Evolutionary conservation across 2,329 filamentous ascomycete species (phyloP), one percentile per base, ranked within the genome.

Genomic region (Hawksworthiomyces lignivorus): DNA sequence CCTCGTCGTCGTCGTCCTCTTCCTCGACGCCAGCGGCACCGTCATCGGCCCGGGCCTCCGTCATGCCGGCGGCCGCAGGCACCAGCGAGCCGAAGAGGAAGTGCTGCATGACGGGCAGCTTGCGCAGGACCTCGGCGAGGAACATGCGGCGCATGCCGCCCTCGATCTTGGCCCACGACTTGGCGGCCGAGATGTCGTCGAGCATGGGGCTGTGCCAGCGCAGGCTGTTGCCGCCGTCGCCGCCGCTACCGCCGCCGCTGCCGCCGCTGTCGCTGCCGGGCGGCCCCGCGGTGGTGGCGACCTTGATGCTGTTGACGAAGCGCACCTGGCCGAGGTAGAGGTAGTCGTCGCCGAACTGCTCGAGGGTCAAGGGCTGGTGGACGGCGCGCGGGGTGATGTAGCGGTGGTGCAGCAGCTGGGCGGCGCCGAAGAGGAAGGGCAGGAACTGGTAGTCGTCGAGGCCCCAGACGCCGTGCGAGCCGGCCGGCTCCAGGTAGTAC

Each of bases 121-220:
- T 98, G 24, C 84, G 81, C 39, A 98, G 63, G 1, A 98, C 90
- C 62, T 98, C 92, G 30, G 82, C 85, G 39, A 90, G 74, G 57
- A 97, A 97, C 94, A 98, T 98, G 52, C 87, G 85, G 47, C 86
- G 77, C 94, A 98, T 97, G 7, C 92, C 92, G 20, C 74, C 83
- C 60, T 97, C 89, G 37, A 98, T 84, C 69, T 98, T 98, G 50
- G 64, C 68, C 92, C 92, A 98, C 29, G 73, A 85, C 60, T 87
- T 89, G 14, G 90, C 84, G 1, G 87, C 82, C 4, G 85, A 92
- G 50, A 98, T 98, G 60, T 98, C 92, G 58, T 98, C 92, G 15
- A 98, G 77, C 94, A 98, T 97, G 4, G 94, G 92, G 50, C 83
- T 89, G 56, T 98, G 94, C 92, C 92, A 98, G 33, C 92, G 77